These are phyloP conservation scores for Cardiosporidium cionae DNA, from an alignment of 169 alveolate species.

Conservation along the genomic window DNA sequence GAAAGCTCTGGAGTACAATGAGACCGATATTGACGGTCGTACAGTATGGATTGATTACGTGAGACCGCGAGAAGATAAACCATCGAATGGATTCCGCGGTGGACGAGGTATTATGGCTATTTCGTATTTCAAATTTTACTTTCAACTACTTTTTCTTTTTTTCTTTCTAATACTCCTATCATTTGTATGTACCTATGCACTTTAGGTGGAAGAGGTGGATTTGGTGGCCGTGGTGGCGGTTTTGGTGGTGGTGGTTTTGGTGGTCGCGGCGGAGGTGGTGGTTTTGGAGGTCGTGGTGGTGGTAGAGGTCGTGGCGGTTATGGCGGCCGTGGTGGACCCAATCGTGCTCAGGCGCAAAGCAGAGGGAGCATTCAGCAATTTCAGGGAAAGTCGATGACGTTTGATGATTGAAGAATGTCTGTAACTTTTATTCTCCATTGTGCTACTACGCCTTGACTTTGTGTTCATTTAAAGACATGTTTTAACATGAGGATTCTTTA, in stretches of 20 bases:
- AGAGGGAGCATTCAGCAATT: slow-evolving; percentile 34
- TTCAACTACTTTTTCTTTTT: no score
- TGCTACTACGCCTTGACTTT: no score
- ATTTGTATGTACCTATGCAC: no score
- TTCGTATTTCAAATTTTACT: no score
- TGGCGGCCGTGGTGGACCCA: slow-evolving; percentile 40
- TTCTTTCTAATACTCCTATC: no score
- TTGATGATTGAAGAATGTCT: no score
- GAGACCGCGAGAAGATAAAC: slow-evolving; percentile 33
- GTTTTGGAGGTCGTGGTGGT: slow-evolving; percentile 47
- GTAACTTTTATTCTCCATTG: no score
- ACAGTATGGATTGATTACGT: slow-evolving; percentile 63
- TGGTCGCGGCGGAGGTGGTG: slow-evolving; percentile 60
- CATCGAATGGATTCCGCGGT: neutral
- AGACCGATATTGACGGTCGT: slow-evolving; percentile 61
- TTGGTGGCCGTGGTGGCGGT: slow-evolving; percentile 50
- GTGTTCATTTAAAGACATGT: no score
- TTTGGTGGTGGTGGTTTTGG: slow-evolving; percentile 52
- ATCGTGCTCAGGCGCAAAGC: slow-evolving; percentile 28
- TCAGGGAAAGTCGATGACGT: slow-evolving; percentile 30
- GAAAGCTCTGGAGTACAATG: slow-evolving; percentile 57
- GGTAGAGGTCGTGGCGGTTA: slow-evolving; percentile 41
- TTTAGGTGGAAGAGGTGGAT: slow-evolving; percentile 42
- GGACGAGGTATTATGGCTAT: no score
- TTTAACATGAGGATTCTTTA: no score